Conservation (phyloP, 495 filamentous ascomycete genomes). For the Thermochaetoides thermophila region DNA sequence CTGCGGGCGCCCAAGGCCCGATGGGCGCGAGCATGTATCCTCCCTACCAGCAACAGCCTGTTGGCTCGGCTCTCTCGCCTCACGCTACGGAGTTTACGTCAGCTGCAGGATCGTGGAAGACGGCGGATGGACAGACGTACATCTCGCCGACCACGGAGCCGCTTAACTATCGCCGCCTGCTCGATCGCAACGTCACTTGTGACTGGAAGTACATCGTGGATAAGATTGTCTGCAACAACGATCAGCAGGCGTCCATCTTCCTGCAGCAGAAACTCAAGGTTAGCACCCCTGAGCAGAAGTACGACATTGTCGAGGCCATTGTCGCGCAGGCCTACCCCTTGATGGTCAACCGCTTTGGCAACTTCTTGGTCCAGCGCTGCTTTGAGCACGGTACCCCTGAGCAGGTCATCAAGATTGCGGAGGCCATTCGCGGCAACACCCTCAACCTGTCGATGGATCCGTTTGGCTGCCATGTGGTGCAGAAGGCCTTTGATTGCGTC, state of each 20-base stretch:
- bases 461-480: constrained; percentile 94
- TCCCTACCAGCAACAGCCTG: constrained; percentile 54
- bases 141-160: constrained; percentile 69
- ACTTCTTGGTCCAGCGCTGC: constrained; percentile 95
- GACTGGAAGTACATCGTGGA: constrained; percentile 99
- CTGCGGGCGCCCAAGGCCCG: constrained; percentile 14
- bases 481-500: constrained; percentile 95
- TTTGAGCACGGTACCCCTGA: constrained; percentile 96
- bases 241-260: constrained; percentile 97
- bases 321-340: constrained; percentile 88
- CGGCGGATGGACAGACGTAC: constrained; percentile 57
- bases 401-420: constrained; percentile 88
- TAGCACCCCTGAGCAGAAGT: constrained; percentile 88
- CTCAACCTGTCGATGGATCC: constrained; percentile 93
- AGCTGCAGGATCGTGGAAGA: constrained; percentile 29
- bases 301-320: constrained; percentile 91
- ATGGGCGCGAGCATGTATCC: constrained; percentile 29
- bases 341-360: constrained; percentile 97
- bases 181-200: constrained; percentile 91
- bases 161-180: constrained; percentile 88
- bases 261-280: constrained; percentile 98
- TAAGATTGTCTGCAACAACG: constrained; percentile 98
- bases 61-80: constrained; percentile 71
- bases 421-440: constrained; percentile 88
- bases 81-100: constrained; percentile 70